These are phyloP conservation scores for Alternaria solani DNA, from an alignment of 2,329 filamentous ascomycete species.

Conservation along the genomic window DNA sequence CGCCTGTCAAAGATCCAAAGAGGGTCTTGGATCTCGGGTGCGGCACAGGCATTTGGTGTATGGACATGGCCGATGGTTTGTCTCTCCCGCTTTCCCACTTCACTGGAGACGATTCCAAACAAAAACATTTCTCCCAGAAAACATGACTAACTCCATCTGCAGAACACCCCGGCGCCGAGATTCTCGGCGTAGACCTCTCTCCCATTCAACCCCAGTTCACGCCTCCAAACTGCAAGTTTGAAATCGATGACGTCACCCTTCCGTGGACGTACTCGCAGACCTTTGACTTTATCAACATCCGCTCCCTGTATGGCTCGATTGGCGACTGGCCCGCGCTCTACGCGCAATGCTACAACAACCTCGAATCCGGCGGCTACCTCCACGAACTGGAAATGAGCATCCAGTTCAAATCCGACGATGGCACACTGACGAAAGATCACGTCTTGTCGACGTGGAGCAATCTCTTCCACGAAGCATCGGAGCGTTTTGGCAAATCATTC, in stretches of 20 bases:
- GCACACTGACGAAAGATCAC: constrained; percentile 43
- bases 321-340: constrained; percentile 54
- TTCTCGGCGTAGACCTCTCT: constrained; percentile 57
- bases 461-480: constrained; percentile 36
- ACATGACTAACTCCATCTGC: neutral
- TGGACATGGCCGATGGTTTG: constrained; percentile 36
- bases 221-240: constrained; percentile 56
- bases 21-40: constrained; percentile 36
- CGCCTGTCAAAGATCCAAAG: constrained; percentile 31
- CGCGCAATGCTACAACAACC: constrained; percentile 32
- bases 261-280: constrained; percentile 48
- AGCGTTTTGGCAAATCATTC: constrained; percentile 35
- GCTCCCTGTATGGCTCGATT: constrained; percentile 54
- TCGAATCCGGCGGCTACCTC: constrained; percentile 51
- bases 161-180: constrained; percentile 43
- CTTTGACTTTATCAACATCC: constrained; percentile 56
- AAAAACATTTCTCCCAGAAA: neutral
- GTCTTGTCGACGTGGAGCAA: constrained; percentile 35
- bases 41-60: constrained; percentile 42
- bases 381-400: constrained; percentile 53
- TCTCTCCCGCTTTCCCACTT: neutral
- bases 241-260: constrained; percentile 55
- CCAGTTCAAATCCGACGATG: constrained; percentile 52
- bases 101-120: neutral
- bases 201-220: constrained; percentile 58